These are phyloP conservation scores for Myxozyma nipponensis DNA, from an alignment of 805 yeast species.

Conservation along the genomic window DNA sequence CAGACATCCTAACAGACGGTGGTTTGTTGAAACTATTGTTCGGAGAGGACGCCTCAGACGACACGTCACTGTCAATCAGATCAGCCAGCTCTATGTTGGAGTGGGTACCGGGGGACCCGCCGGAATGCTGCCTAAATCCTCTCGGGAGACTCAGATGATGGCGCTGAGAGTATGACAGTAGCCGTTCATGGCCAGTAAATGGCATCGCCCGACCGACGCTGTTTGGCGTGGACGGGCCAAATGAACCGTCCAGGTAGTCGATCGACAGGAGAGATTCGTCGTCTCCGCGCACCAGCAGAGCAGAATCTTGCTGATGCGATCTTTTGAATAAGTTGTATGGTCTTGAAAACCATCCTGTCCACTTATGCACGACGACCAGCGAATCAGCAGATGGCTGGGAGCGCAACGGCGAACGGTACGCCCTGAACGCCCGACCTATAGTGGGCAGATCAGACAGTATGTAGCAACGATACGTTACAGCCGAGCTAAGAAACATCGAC, in stretches of 20 bases:
- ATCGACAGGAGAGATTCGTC: no score
- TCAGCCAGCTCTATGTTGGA: background rate
- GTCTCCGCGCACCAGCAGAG: background rate
- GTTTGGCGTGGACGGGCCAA: no score
- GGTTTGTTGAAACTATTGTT: background rate
- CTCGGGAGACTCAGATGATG: background rate
- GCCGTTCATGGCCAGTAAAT: background rate
- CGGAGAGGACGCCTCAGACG: background rate
- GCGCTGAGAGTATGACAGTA: background rate
- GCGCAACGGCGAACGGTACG: background rate
- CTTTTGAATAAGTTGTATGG: background rate
- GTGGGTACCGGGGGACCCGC: background rate
- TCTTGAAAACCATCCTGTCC: background rate
- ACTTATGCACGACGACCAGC: background rate
- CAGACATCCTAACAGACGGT: background rate
- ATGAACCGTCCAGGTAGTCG: no score
- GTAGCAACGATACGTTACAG: slow-evolving; percentile 14
- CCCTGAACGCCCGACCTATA: background rate
- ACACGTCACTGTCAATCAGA: background rate
- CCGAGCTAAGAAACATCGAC: slow-evolving; percentile 20
- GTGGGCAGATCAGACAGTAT: slow-evolving; percentile 6
- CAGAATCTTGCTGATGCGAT: background rate
- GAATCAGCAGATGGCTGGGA: background rate
- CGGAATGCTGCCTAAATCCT: background rate
- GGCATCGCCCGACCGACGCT: no score